A percentile compares a stretch with the other conserved stretches of the same genome.
These are phyloP conservation scores for Aspergillus spinulosporus DNA, from an alignment of 2,329 filamentous ascomycete species.

Conservation along the genomic window DNA sequence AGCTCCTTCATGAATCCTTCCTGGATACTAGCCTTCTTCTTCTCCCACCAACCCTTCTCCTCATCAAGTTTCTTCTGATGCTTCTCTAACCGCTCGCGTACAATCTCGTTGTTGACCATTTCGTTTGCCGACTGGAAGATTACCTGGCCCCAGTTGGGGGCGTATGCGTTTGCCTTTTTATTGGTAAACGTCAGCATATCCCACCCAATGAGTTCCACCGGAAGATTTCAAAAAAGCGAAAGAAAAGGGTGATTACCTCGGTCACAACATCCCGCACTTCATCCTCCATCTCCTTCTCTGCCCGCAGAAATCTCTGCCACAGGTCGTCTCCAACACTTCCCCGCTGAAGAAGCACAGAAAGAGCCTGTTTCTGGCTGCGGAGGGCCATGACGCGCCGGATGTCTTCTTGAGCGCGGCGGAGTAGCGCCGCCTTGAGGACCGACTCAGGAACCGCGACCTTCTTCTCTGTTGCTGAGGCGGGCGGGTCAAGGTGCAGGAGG, in stretches of 20 bases:
- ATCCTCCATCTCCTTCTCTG: conserved; percentile 96
- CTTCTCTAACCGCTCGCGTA: conserved; percentile 73
- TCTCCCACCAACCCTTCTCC: conserved; percentile 93
- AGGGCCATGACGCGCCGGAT: conserved; percentile 89
- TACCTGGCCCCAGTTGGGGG: conserved; percentile 83
- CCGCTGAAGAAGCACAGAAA: conserved; percentile 77
- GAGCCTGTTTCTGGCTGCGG: conserved; percentile 81
- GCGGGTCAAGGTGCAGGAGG: conserved; percentile 71
- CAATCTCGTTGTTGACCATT: conserved; percentile 78
- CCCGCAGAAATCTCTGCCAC: conserved; percentile 86
- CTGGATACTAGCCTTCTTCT: conserved; percentile 71
- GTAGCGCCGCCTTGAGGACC: conserved; percentile 80
- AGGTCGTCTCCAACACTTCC: conserved; percentile 95
- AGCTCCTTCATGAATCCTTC: conserved; percentile 83
- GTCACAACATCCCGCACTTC: conserved; percentile 91
- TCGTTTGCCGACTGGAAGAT: conserved; percentile 99
- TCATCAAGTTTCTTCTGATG: conserved; percentile 68
- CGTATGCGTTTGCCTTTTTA: conserved; percentile 80
- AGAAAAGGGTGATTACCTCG: conserved; percentile 62
- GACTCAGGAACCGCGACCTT: conserved; percentile 86
- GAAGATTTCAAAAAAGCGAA: conserved; percentile 63
- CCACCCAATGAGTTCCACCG: conserved; percentile 10
- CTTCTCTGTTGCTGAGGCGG: conserved; percentile 52
- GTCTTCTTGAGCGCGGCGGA: conserved; percentile 87
- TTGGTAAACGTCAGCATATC: background rate